phyloP scores from a whole-genome alignment of 2,329 filamentous ascomycete genomes.

The Alternaria brassicicola region DNA sequence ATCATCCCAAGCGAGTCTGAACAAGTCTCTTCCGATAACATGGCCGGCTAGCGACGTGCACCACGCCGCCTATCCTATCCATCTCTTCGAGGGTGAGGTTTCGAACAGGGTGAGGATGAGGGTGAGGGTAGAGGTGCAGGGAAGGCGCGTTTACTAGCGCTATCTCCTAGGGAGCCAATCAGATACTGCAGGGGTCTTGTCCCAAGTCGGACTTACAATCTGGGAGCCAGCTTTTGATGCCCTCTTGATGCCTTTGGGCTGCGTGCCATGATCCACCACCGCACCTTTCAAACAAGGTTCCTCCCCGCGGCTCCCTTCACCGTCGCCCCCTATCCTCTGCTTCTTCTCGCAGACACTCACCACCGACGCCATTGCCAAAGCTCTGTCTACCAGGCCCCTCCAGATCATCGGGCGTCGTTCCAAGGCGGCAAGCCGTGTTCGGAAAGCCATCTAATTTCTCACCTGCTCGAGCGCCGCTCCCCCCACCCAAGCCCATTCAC shows the following conservation, averaged over 20 bases:
- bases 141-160: conserved; percentile 16
- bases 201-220: conserved; percentile 7
- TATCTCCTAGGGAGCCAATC: conserved; percentile 21
- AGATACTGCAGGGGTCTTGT: conserved; percentile 15
- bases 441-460: conserved; percentile 40
- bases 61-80: background rate
- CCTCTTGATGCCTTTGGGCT: conserved; percentile 20
- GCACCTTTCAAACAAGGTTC: conserved; percentile 12
- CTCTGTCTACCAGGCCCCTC: conserved; percentile 21
- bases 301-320: conserved; percentile 5
- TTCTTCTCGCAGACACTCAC: conserved; percentile 2
- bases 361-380: background rate
- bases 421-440: conserved; percentile 29
- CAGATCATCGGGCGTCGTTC: conserved; percentile 25
- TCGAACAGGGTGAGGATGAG: conserved; percentile 13
- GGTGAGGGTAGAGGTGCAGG: conserved; percentile 3
- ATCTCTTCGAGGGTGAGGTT: conserved; percentile 11
- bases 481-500: conserved; percentile 5
- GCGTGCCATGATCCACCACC: conserved; percentile 13
- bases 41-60: background rate
- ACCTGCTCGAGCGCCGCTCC: conserved; percentile 25
- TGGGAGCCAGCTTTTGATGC: conserved; percentile 11
- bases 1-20: background rate
- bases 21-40: background rate
- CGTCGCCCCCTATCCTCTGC: conserved; percentile 1